phyloP scores from a whole-genome alignment of 2,329 filamentous ascomycete species.

The Cytospora piceicola region DNA sequence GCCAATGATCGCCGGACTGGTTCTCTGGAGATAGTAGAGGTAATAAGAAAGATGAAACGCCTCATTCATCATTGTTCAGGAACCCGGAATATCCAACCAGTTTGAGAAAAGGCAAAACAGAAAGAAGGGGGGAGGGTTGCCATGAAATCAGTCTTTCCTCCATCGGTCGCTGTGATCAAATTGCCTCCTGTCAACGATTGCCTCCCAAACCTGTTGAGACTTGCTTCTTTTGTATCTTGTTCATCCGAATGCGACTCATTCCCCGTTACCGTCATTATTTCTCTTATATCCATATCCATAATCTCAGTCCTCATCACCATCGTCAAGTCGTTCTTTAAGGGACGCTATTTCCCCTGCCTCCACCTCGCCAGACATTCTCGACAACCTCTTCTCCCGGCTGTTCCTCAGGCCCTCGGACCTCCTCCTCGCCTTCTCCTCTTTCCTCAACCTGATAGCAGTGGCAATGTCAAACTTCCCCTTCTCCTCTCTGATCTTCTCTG shows the following conservation, averaged over 20 bases:
- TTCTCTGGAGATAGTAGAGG: background rate
- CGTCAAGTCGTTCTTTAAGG: background rate
- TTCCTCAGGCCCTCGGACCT: constrained; percentile 28
- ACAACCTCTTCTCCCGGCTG: constrained; percentile 22
- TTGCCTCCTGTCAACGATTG: background rate
- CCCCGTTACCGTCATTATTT: too few species aligned
- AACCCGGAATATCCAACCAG: background rate
- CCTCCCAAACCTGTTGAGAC: background rate
- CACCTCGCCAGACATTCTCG: constrained; percentile 8
- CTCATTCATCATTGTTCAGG: background rate
- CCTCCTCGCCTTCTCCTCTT: constrained; percentile 39
- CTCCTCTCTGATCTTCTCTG: constrained; percentile 24
- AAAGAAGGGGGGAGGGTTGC: background rate
- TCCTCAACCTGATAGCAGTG: constrained; percentile 38
- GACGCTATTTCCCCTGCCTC: background rate
- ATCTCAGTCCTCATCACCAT: constrained; percentile 2
- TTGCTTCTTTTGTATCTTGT: background rate
- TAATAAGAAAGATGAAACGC: background rate
- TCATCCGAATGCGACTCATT: background rate
- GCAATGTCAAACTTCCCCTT: constrained; percentile 36
- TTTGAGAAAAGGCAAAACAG: background rate
- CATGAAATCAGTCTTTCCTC: background rate
- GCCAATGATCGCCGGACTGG: background rate
- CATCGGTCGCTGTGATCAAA: background rate
- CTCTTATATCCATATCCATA: background rate